phyloP scores from a whole-genome alignment of 2,329 filamentous ascomycete genomes.

The Ceratocystis variospora region DNA sequence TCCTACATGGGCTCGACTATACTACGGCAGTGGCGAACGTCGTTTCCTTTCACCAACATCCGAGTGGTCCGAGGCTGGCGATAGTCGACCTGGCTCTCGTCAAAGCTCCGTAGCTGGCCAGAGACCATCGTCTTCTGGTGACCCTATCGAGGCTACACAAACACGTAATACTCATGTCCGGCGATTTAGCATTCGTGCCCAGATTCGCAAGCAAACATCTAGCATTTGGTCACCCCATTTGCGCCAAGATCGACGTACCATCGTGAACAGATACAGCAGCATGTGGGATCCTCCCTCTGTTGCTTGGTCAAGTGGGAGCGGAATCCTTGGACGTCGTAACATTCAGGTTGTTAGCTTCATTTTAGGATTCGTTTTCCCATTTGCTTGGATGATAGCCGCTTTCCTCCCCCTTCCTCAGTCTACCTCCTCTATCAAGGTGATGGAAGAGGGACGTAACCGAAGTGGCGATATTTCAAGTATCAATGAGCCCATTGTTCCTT shows the following conservation, averaged over 20 bases:
- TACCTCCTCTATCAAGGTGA: constrained; percentile 36
- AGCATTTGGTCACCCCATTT: constrained; percentile 64
- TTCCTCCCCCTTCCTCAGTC: constrained; percentile 56
- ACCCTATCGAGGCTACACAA: neutral
- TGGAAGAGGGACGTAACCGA: constrained; percentile 31
- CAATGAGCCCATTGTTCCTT: constrained; percentile 8
- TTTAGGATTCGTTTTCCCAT: constrained; percentile 62
- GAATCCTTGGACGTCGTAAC: constrained; percentile 52
- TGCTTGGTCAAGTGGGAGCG: constrained; percentile 47
- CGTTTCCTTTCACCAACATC: constrained; percentile 37
- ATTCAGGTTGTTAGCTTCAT: constrained; percentile 63
- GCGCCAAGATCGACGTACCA: constrained; percentile 45
- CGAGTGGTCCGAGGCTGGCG: constrained; percentile 33
- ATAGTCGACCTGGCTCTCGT: constrained; percentile 35
- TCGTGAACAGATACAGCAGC: constrained; percentile 25
- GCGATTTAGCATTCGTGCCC: constrained; percentile 17
- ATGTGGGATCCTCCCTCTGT: constrained; percentile 63
- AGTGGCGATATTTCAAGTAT: constrained; percentile 7
- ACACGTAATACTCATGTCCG: constrained; percentile 3
- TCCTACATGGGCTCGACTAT: constrained; percentile 47
- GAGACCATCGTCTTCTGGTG: constrained; percentile 26
- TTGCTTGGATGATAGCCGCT: constrained; percentile 70
- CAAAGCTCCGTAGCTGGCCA: constrained; percentile 36
- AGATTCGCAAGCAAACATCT: constrained; percentile 36
- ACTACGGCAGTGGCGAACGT: constrained; percentile 55